These are phyloP conservation scores for Kwoniella heveanensis DNA, from an alignment of 768 basidiomycete species.

Conservation along the genomic window DNA sequence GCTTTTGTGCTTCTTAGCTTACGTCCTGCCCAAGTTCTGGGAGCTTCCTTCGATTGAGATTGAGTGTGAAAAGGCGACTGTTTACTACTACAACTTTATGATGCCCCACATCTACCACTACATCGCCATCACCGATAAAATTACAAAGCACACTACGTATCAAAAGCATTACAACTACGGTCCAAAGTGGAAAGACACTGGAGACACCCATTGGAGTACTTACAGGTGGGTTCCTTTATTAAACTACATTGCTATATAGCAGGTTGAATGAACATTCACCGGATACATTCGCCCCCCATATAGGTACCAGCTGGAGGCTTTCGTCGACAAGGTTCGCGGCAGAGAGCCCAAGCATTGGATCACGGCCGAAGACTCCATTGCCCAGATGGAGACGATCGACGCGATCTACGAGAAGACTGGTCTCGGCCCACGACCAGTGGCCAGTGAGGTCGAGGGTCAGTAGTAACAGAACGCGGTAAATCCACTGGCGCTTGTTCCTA, in stretches of 20 bases:
- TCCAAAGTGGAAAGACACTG: constrained; percentile 12
- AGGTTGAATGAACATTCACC: too few relatives aligned
- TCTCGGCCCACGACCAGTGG: constrained; percentile 3
- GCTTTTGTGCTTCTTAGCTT: too few relatives aligned
- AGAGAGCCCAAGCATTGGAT: constrained; percentile 14
- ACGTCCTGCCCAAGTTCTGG: constrained; percentile 7
- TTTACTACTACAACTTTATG: constrained; percentile 11
- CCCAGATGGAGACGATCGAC: constrained; percentile 20
- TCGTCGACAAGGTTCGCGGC: constrained; percentile 11
- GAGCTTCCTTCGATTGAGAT: constrained; percentile 10
- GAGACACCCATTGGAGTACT: constrained; percentile 13
- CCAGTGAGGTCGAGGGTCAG: constrained; percentile 2
- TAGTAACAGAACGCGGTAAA: too few relatives aligned
- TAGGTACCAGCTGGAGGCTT: constrained; percentile 20
- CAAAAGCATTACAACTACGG: constrained; percentile 21
- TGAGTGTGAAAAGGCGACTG: constrained; percentile 16
- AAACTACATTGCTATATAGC: too few relatives aligned
- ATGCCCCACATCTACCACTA: constrained; percentile 19
- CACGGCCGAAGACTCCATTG: constrained; percentile 10
- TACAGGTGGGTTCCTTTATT: constrained; percentile 5
- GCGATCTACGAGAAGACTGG: constrained; percentile 12
- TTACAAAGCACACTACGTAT: constrained; percentile 14
- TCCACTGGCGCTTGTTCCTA: too few relatives aligned
- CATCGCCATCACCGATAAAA: constrained; percentile 14
- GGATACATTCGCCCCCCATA: too few relatives aligned